These are phyloP conservation scores for Debaryomyces coudertii DNA, from an alignment of 1,139 yeast genomes.

Conservation along the genomic window DNA sequence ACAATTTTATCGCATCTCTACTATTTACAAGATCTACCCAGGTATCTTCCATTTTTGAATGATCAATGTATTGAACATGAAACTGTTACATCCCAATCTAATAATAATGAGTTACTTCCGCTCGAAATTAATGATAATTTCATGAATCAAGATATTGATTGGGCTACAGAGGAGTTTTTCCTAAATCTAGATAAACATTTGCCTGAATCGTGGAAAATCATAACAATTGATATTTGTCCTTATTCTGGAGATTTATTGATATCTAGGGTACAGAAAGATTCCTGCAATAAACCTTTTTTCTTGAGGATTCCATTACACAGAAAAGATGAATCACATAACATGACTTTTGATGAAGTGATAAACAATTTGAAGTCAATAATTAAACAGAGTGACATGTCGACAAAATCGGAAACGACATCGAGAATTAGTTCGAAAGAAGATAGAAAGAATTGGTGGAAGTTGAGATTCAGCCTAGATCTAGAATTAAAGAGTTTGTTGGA, in stretches of 20 bases:
- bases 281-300: constrained; percentile 42
- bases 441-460: constrained; percentile 77
- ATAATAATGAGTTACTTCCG: constrained; percentile 17
- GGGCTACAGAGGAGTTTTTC: constrained; percentile 15
- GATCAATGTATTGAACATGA: constrained; percentile 26
- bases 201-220: constrained; percentile 60
- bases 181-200: constrained; percentile 23
- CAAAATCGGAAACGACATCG: constrained; percentile 55
- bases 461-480: constrained; percentile 64
- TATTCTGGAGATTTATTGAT: constrained; percentile 60
- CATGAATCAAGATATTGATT: constrained; percentile 11
- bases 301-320: constrained; percentile 65
- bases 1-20: constrained; percentile 29
- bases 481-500: constrained; percentile 56
- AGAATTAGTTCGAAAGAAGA: constrained; percentile 59
- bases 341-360: constrained; percentile 52
- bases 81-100: constrained; percentile 13
- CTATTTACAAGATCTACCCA: constrained; percentile 38
- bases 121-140: constrained; percentile 5
- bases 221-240: constrained; percentile 66
- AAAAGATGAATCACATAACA: constrained; percentile 40
- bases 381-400: constrained; percentile 60
- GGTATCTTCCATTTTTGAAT: constrained; percentile 34
- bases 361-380: constrained; percentile 55
- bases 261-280: constrained; percentile 42